Conservation (phyloP, 352 stramenopile species). For the Phytopythium chamaehyphon region DNA sequence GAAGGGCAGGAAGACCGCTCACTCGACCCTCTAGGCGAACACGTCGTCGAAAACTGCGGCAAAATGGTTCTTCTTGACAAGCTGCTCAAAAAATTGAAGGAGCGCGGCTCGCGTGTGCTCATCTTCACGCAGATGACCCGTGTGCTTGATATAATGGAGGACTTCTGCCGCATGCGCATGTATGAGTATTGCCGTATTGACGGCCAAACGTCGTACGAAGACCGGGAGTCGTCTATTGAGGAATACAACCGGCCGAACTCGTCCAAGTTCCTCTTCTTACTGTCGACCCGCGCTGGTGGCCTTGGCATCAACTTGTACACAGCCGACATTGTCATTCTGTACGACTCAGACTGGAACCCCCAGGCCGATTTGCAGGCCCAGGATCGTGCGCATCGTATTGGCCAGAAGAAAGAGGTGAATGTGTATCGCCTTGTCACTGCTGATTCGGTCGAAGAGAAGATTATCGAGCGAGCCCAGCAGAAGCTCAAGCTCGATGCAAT, state of each 20-base stretch:
- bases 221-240: slow-evolving; percentile 81
- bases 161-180: slow-evolving; percentile 95
- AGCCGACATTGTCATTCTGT: slow-evolving; percentile 98
- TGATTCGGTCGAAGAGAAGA: slow-evolving; percentile 98
- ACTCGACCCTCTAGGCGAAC: slow-evolving; percentile 93
- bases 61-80: slow-evolving; percentile 98
- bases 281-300: slow-evolving; percentile 96
- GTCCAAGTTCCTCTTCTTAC: slow-evolving; percentile 96
- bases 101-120: slow-evolving; percentile 83
- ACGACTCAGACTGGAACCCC: slow-evolving; percentile 98
- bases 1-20: slow-evolving; percentile 94
- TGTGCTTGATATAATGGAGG: slow-evolving; percentile 93
- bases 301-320: slow-evolving; percentile 99
- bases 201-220: slow-evolving; percentile 84
- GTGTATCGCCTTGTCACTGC: slow-evolving; percentile 95
- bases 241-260: slow-evolving; percentile 97
- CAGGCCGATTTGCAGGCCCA: slow-evolving; percentile 95
- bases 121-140: slow-evolving; percentile 94
- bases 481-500: slow-evolving; percentile 93
- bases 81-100: slow-evolving; percentile 85
- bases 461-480: slow-evolving; percentile 96
- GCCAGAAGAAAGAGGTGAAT: slow-evolving; percentile 98
- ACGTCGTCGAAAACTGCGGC: slow-evolving; percentile 96
- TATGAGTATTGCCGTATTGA: slow-evolving; percentile 89
- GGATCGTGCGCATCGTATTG: slow-evolving; percentile 97